Evolutionary conservation across 441 rosid species (phyloP), one percentile per base, ranked within the genome.

Genomic region (Cnidoscolus chayamansa): DNA sequence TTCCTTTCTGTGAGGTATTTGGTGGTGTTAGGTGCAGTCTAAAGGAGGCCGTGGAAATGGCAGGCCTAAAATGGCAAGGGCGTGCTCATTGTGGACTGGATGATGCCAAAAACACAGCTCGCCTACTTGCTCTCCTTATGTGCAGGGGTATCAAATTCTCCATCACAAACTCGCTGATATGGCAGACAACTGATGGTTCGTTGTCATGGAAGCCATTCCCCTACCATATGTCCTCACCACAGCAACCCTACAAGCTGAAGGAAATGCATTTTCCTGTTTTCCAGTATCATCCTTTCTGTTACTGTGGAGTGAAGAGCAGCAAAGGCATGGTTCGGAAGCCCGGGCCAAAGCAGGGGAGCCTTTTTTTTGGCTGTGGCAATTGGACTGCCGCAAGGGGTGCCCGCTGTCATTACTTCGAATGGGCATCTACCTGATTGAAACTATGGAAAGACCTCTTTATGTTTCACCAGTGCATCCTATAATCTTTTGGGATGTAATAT

Each of bases 311-410:
- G 57, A 83, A 88, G 75, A 88, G 92, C 75, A 81, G 85, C 84
- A 85, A 81, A 68, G 80, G 81, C 67, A 78, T 85, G 84, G 85
- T 89, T 48, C 81, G 86, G 51, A 86, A 89, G 73, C 92, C 92
- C 0, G 94, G 92, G 37, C 90, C 89, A 1, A 87, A 82, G 74
- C 88, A 81, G 16, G 92, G 92, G 37, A 86, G 88, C 56, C 68
- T 79, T 57, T 89, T 89, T 87, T 89, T 84, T 17, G 90, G 92
- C 17, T 89, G 94, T n/a, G 92, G 90, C 40, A 89, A 89, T 78
- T 87, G 94, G 94, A 87, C 90, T 16, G 81, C 85, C 17, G 65
- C 86, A 8, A 76, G 86, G 63, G 90, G 94, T 10, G 86, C 89
- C 32, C 76, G 73, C 48, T 89, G 94, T 80, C 85, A 72, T 70